These are phyloP conservation scores for Naematelia encephala DNA, from an alignment of 768 basidiomycete species.

Conservation along the genomic window DNA sequence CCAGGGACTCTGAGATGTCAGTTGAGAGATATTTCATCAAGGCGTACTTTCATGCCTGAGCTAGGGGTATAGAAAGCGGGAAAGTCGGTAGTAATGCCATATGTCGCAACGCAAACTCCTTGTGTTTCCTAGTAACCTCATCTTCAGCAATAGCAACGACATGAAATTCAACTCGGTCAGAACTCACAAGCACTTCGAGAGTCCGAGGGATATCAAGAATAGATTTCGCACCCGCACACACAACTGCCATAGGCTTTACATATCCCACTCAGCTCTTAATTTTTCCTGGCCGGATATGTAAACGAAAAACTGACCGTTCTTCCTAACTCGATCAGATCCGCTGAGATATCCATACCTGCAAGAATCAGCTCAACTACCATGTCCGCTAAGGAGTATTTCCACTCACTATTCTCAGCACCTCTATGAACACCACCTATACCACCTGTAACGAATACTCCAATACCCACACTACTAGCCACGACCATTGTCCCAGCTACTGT, in stretches of 20 bases:
- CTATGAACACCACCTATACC: conserved; percentile 87
- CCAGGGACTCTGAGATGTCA: conserved; percentile 68
- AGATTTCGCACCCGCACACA: conserved; percentile 90
- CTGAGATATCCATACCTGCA: conserved; percentile 88
- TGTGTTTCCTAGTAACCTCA: conserved; percentile 97
- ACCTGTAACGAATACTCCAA: conserved; percentile 76
- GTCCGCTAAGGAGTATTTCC: neutral
- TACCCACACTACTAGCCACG: conserved; percentile 65
- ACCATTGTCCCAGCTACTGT: conserved; percentile 55
- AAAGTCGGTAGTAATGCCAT: conserved; percentile 71
- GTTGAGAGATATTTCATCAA: neutral
- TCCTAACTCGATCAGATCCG: conserved; percentile 83
- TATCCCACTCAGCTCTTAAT: neutral
- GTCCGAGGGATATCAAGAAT: conserved; percentile 84
- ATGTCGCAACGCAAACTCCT: conserved; percentile 85
- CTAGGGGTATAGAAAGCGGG: conserved; percentile 88
- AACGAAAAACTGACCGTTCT: conserved; percentile 56
- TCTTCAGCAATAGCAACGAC: conserved; percentile 1
- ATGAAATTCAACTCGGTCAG: neutral
- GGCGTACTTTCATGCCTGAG: conserved; percentile 71
- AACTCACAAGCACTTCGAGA: conserved; percentile 53
- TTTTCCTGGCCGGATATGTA: neutral
- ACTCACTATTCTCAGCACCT: conserved; percentile 65
- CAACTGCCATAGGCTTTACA: conserved; percentile 69
- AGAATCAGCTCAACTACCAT: conserved; percentile 2